These are phyloP conservation scores for Pythium angustatum DNA, from an alignment of 352 stramenopile genomes.

Conservation along the genomic window DNA sequence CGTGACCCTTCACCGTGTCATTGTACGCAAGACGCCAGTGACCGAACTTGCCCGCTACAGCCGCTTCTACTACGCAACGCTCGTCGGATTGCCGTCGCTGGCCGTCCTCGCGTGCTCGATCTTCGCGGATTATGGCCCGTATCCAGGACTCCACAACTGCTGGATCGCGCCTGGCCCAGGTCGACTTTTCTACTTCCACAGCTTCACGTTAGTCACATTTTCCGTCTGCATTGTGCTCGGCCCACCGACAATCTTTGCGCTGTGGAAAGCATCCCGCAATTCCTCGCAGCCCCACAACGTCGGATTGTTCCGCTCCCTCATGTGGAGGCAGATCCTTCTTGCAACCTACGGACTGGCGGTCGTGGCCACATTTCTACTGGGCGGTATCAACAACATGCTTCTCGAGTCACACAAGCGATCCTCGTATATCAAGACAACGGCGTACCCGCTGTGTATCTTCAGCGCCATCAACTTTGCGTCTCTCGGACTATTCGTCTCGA, in stretches of 20 bases:
- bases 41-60: conserved; percentile 25
- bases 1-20: conserved; percentile 26
- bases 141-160: conserved; percentile 37
- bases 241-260: conserved; percentile 23
- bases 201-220: conserved; percentile 30
- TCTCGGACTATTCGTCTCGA: conserved; percentile 34
- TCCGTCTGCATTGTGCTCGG: conserved; percentile 27
- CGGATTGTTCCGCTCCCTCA: conserved; percentile 30
- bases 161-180: conserved; percentile 36
- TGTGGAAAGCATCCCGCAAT: conserved; percentile 32
- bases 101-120: conserved; percentile 30
- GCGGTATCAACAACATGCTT: conserved; percentile 35
- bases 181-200: conserved; percentile 38
- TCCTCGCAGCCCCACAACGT: conserved; percentile 10
- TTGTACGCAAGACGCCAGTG: conserved; percentile 33
- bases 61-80: conserved; percentile 26
- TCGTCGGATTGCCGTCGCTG: conserved; percentile 26
- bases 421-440: conserved; percentile 33
- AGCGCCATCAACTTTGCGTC: conserved; percentile 39
- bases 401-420: conserved; percentile 27
- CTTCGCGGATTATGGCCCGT: conserved; percentile 34
- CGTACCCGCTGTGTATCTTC: conserved; percentile 36
- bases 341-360: conserved; percentile 27
- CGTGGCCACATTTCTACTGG: conserved; percentile 32
- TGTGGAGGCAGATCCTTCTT: conserved; percentile 33